Base-by-base conservation (phyloP, 352 stramenopile species). In the Globisporangium nunn region DNA sequence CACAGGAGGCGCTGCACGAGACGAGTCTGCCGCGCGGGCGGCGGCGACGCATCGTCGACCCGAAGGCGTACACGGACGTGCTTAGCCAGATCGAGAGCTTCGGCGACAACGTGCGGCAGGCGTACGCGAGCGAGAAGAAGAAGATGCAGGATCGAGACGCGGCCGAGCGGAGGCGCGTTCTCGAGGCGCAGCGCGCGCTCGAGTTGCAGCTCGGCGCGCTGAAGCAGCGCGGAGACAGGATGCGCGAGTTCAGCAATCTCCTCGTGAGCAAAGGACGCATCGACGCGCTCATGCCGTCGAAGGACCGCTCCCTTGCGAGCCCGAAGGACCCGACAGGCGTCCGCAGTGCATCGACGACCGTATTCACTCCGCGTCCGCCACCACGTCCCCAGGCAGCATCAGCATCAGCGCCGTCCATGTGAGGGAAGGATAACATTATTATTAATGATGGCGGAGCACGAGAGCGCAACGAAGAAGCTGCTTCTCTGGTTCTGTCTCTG, bases 181-280 rank as follows among this genome's bases (percentile, higher is more conserved):
- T 67, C 2, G 46, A 56, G 18, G 70, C 67, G 7, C 70, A 88
- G 28, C 62, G 63, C 6, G 60, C 62, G 6, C 67, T 88, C 18
- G 73, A 78, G 45, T 47, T 50, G 3, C 65, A 83, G 23, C 72
- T 87, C 29, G 61, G 54, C 11, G 65, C 76, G 11, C 41, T 90
- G 12, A 62, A 56, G 29, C 68, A 67, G 30, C 70, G 64, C 33
- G 61, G 57, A 29, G 62, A 68, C 2, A 68, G 71, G 8, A 58
- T 88, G 48, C 80, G 83, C 54, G 78, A 72, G 57, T 86, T 74
- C 56, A 90, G 80, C 59, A 90, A 88, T 40, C 57, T 88, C 39
- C 52, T 90, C 8, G 78, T 85, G 18, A 87, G 75, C 65, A 75
- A 82, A 56, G 52, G 57, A 0, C 66, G 75, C 23, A 75, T 85